Evolutionary conservation across 2,329 filamentous ascomycete genomes (phyloP).

Genomic region (Xylariaceae sp.): DNA sequence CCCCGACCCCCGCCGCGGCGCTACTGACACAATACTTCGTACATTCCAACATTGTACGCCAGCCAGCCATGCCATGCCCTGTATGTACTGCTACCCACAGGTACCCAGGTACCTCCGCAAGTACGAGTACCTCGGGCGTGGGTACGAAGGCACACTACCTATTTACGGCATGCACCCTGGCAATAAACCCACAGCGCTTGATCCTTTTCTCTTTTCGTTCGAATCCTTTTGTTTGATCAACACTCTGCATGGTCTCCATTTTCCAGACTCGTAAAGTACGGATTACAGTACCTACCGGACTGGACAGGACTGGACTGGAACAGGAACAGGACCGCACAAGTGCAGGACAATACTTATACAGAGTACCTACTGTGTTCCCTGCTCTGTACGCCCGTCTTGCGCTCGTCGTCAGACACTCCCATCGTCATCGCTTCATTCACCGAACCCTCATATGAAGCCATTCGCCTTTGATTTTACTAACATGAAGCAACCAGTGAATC

Average conservation of each 20-base stretch:
- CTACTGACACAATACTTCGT: too few relatives aligned
- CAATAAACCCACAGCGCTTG: background rate
- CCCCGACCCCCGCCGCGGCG: too few relatives aligned
- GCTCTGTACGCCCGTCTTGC: background rate
- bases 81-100: too few relatives aligned
- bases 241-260: background rate
- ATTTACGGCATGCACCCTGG: background rate
- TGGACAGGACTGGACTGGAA: too few relatives aligned
- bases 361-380: background rate
- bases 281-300: too few relatives aligned
- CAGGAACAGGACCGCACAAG: too few relatives aligned
- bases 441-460: background rate
- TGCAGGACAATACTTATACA: background rate
- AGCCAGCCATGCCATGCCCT: too few relatives aligned
- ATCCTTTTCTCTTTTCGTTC: background rate
- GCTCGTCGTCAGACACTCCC: background rate
- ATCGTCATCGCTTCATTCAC: background rate
- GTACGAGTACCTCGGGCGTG: background rate
- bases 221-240: background rate
- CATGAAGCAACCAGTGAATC: conserved; percentile 20
- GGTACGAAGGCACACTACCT: background rate
- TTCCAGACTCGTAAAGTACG: too few relatives aligned
- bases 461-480: conserved; percentile 7
- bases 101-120: background rate
- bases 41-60: too few relatives aligned